Evolutionary conservation across 192 early-diverging fungal species (phyloP).

Genomic region (Coemansia sp.): DNA sequence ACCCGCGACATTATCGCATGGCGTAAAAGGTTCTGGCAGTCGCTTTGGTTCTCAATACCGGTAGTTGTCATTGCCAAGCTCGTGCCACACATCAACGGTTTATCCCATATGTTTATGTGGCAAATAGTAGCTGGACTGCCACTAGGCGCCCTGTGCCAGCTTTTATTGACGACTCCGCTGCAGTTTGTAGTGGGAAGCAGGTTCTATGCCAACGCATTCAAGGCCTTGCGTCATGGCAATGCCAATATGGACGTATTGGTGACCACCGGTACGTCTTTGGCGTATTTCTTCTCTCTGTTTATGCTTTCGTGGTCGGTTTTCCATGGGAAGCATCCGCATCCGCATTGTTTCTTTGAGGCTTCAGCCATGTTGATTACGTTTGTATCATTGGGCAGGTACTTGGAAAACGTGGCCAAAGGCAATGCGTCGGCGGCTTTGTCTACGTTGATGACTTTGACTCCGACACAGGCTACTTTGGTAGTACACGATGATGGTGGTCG

Average conservation of each 20-base stretch:
- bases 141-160: constrained; percentile 64
- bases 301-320: constrained; percentile 70
- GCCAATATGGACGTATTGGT: constrained; percentile 98
- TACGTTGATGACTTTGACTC: constrained; percentile 85
- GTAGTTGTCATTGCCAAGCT: constrained; percentile 70
- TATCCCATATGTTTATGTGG: constrained; percentile 23
- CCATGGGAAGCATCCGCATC: constrained; percentile 52
- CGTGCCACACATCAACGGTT: constrained; percentile 34
- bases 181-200: constrained; percentile 84
- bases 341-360: constrained; percentile 94
- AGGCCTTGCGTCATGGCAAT: constrained; percentile 73
- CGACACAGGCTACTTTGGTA: constrained; percentile 68
- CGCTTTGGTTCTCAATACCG: constrained; percentile 75
- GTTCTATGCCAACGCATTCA: constrained; percentile 79
- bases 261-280: constrained; percentile 78
- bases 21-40: constrained; percentile 64
- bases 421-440: constrained; percentile 86
- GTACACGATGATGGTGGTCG: constrained; percentile 29
- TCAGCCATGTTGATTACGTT: constrained; percentile 90
- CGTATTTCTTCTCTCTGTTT: constrained; percentile 80
- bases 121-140: constrained; percentile 66
- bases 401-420: constrained; percentile 95
- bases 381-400: constrained; percentile 86
- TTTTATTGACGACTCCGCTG: constrained; percentile 83
- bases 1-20: constrained; percentile 85